Conservation (phyloP, 2,329 filamentous ascomycete species). For the Ascosphaera apis region DNA sequence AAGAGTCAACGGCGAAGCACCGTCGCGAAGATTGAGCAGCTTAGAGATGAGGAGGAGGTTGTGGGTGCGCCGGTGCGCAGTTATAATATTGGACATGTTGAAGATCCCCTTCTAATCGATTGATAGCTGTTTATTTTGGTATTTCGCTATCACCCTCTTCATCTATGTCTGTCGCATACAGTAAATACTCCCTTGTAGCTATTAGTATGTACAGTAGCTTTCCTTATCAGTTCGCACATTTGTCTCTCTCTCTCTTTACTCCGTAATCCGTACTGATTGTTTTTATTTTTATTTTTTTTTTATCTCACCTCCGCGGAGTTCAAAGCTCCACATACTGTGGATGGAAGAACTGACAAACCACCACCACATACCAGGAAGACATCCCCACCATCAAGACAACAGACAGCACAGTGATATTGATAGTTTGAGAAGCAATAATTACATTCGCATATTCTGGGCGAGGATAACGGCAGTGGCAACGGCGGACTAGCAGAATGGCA, state of each 20-base stretch:
- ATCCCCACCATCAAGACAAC: neutral
- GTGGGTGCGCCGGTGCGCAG: constrained; percentile 52
- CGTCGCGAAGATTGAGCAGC: constrained; percentile 54
- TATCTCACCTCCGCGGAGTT: neutral
- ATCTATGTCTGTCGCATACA: too few species aligned
- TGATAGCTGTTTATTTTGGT: too few species aligned
- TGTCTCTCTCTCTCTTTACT: neutral
- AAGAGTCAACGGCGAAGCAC: constrained; percentile 66
- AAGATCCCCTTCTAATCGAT: too few species aligned
- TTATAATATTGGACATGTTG: constrained; percentile 14
- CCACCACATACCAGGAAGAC: neutral
- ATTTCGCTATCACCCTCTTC: neutral
- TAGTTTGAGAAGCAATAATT: neutral
- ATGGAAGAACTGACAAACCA: neutral
- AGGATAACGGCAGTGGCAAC: too few species aligned
- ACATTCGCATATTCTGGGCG: too few species aligned
- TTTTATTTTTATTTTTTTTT: too few species aligned
- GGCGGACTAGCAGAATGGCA: constrained; percentile 23
- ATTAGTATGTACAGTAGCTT: too few species aligned
- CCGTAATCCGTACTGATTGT: neutral
- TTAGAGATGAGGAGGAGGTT: constrained; percentile 67
- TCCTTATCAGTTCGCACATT: too few species aligned
- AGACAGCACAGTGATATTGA: neutral
- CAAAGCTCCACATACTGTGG: too few species aligned
- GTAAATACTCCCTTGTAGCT: too few species aligned